These are phyloP conservation scores for Crithidia thermophila DNA, from an alignment of 208 protist species.

Conservation along the genomic window DNA sequence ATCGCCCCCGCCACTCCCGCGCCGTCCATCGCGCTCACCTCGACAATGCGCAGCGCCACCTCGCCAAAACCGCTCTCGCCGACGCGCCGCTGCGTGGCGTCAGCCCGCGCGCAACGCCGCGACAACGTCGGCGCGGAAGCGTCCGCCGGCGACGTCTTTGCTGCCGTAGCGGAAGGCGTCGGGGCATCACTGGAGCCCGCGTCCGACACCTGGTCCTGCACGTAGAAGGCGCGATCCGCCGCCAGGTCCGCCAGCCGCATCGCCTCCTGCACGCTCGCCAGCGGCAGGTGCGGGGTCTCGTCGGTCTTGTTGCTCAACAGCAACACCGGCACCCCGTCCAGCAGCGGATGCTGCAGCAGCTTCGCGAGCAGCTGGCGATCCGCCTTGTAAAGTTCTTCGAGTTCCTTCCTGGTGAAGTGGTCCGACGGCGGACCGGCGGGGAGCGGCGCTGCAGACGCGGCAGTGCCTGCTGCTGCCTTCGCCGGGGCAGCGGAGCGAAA, in stretches of 20 bases:
- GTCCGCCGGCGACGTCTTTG: no score
- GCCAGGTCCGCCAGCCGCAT: conserved; percentile 70
- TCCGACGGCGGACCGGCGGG: conserved; percentile 6
- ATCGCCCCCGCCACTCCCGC: conserved; percentile 56
- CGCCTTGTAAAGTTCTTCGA: conserved; percentile 28
- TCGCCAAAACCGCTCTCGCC: conserved; percentile 72
- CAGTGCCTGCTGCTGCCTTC: neutral
- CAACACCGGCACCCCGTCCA: conserved; percentile 83
- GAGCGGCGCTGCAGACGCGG: neutral
- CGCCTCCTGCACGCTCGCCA: conserved; percentile 61
- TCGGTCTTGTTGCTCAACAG: conserved; percentile 96
- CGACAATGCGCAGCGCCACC: conserved; percentile 42
- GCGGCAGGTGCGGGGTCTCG: conserved; percentile 48
- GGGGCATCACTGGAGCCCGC: neutral
- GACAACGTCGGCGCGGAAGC: conserved; percentile 6
- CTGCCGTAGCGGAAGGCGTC: neutral
- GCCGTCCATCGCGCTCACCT: conserved; percentile 62
- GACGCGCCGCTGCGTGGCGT: conserved; percentile 12
- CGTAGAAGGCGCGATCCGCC: conserved; percentile 45
- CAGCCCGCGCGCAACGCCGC: conserved; percentile 8
- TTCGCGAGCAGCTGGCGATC: conserved; percentile 61
- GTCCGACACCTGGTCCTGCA: neutral
- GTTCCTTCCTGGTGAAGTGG: conserved; percentile 23
- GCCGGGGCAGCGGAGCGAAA: conserved; percentile 1
- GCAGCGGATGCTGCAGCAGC: conserved; percentile 81